Evolutionary conservation across 495 filamentous ascomycete genomes (phyloP), one percentile per base, ranked within the genome.

Genomic region (Xylaria cubensis): DNA sequence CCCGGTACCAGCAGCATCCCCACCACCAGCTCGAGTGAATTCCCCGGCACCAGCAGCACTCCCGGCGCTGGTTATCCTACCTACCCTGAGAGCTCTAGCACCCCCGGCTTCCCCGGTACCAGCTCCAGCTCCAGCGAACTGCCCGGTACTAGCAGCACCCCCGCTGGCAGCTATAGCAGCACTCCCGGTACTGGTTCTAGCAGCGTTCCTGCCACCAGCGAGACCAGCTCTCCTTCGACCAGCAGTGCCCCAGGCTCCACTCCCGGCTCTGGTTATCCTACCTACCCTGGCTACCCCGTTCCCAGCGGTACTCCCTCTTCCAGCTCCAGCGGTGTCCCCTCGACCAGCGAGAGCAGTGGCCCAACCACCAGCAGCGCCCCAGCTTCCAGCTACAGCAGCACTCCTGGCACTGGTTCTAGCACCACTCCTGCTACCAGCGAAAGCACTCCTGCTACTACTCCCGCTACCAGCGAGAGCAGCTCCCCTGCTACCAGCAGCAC

Each of bases 81-180:
- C n/a, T 10, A 12, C 51, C 7, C 51, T 53, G 46, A 13, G 1
- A 24, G 41, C 17, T 39, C 64, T 24, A 39, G 24, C 63, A 46
- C 39, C 8, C 42, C 44, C 34, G 34, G 32, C 44, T 26, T 8
- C 24, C 64, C 64, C 34, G 65, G 42, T n/a, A 46, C 36, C 21
- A 67, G 65, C 65, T 41, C 24, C 12, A 48, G 41, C 15, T 41
- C 24, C 12, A 48, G 41, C 15, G 48, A 50, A 21, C 42, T 51
- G 44, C 65, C 65, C 50, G 50, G 42, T 41, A 46, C 36, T 13
- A 67, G 65, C 67, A 61, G 41, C 41, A 42, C 64, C 13, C 29
- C 32, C 0, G 17, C 26, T 15, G 2, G 32, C 9, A 15, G 68
- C 26, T 36, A 34, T n/a, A 58, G 58, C 58, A 55, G 36, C 69